A percentile compares a stretch with the other conserved stretches of the same genome.
phyloP scores from a whole-genome alignment of 306 rosid genomes.

The Abrus pulchellus region DNA sequence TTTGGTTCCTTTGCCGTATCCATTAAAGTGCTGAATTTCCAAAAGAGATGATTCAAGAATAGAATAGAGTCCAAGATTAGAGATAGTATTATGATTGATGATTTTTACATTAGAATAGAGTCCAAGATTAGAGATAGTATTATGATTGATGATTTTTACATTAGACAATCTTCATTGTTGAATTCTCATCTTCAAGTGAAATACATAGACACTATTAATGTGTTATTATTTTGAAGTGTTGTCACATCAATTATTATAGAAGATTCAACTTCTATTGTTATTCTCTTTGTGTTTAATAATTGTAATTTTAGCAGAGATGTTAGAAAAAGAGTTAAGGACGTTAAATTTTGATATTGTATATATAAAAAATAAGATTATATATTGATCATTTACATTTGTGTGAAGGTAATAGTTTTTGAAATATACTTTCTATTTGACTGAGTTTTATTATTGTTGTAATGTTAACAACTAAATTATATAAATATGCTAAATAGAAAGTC shows the following conservation, averaged over 20 bases:
- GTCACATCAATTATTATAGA: not conserved
- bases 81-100: constrained; percentile 3
- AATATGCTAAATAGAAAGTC: no score
- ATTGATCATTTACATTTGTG: no score
- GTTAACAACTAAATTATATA: no score
- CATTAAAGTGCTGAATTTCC: constrained; percentile 72
- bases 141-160: not conserved
- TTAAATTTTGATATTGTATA: not conserved
- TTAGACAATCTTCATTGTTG: not conserved
- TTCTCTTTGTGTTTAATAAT: not conserved
- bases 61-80: constrained; percentile 16
- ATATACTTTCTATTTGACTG: no score
- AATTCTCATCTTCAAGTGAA: not conserved
- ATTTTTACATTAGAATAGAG: no score
- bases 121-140: not conserved
- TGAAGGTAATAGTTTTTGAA: no score
- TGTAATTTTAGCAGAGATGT: not conserved
- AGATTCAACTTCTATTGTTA: not conserved
- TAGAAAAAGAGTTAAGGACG: not conserved
- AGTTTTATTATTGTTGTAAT: no score
- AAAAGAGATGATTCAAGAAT: constrained; percentile 58
- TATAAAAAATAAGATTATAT: not conserved
- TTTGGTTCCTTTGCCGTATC: constrained; percentile 70
- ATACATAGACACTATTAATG: not conserved
- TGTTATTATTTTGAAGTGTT: no score